Base-by-base conservation (phyloP, 441 rosid genomes). In the Gossypium laxum region DNA sequence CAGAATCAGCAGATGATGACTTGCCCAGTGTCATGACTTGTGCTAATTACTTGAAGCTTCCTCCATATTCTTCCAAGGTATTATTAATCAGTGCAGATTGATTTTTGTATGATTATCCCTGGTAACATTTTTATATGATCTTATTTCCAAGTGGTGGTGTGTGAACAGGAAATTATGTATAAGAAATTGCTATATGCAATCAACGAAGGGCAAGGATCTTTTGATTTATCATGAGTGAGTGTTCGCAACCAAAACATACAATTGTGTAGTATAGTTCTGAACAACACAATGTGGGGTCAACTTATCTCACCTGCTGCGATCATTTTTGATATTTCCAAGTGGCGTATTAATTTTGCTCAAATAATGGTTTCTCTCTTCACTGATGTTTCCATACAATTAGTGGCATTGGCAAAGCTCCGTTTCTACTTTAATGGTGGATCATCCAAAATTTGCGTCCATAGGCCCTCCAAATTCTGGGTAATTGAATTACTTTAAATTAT, bases 11-110 rank as follows among this genome's bases (percentile, higher is more conserved):
- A 17, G 99, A 93, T 71, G 96, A 91, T 38, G 98, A 91, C 82
- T 82, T 96, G 80, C 99, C 98, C 4, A 96, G 99, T 70, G 99
- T 96, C 60, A 96, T 96, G 99, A 96, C 99, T 41, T 93, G 99
- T 80, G 99, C 98, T 67, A 96, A 96, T 86, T 96, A 96, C 86
- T 84, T 96, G 60, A 96, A 96, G 82, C 98, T 96, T 75, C 99
- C 99, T 67, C 94, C 99, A 22, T 96, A 93, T 77, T 93, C 99
- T 0, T 87, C 70, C 14, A 67, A 67, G 59, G 71, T 50, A 67
- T 50, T 17, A 3, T 14, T 57, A 57, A 19, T 32, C 21, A 2
- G 30, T 30, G 7, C 7, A 5, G 7, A 15, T 17, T 51, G 8
- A 4, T 6, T 5, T 68, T 15, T 54, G 19, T n/a, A 10, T 5